These are phyloP conservation scores for Amanita phalloides DNA, from an alignment of 768 basidiomycete genomes.

Conservation along the genomic window DNA sequence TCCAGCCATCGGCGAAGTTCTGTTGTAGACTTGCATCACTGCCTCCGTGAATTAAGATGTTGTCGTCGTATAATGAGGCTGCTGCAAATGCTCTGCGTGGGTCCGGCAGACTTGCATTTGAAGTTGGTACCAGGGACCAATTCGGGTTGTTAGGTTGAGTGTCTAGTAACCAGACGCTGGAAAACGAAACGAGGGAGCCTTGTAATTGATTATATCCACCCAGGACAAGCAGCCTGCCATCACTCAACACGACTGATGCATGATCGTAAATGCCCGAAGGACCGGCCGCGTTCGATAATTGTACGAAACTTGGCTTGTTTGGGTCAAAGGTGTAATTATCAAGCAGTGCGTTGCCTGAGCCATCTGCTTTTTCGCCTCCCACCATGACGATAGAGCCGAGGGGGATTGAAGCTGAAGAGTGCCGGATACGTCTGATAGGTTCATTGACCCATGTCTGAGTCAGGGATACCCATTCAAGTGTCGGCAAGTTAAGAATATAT, in stretches of 20 bases:
- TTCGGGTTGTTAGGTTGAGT: conserved; percentile 30
- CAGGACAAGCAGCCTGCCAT: conserved; percentile 61
- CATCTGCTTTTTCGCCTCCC: conserved; percentile 79
- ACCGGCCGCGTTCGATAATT: conserved; percentile 40
- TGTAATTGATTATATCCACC: conserved; percentile 56
- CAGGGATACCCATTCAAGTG: conserved; percentile 38
- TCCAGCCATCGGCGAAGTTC: conserved; percentile 60
- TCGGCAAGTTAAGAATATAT: conserved; percentile 35
- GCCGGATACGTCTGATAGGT: conserved; percentile 70
- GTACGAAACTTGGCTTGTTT: conserved; percentile 35
- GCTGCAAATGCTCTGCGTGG: conserved; percentile 59
- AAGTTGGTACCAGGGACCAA: conserved; percentile 41
- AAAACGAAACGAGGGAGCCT: conserved; percentile 40
- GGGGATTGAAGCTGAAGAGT: conserved; percentile 41
- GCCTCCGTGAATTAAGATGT: conserved; percentile 73
- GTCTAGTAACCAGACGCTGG: conserved; percentile 53
- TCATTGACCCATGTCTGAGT: conserved; percentile 46
- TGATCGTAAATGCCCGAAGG: conserved; percentile 72
- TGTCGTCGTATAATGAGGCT: conserved; percentile 35
- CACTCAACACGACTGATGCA: conserved; percentile 51
- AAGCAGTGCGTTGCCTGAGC: conserved; percentile 49
- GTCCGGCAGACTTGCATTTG: conserved; percentile 30
- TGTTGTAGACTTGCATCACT: conserved; percentile 43
- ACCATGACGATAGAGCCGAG: conserved; percentile 55
- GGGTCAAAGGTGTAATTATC: conserved; percentile 59